phyloP scores from a whole-genome alignment of 495 filamentous ascomycete species.

The Evansstolkia leycettana region DNA sequence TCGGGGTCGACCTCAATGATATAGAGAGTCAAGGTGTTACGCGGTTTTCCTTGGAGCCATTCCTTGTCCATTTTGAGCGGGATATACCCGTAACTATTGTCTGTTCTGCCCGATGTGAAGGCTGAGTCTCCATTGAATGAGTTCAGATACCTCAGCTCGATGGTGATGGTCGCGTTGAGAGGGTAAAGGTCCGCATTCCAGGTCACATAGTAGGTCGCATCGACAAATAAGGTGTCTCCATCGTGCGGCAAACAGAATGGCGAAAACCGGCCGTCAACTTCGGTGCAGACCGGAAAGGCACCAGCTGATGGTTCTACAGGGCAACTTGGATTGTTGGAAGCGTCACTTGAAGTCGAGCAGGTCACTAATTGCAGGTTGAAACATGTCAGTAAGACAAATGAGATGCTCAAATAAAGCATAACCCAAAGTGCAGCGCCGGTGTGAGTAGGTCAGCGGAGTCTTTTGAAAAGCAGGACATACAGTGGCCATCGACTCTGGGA shows the following conservation, averaged over 20 bases:
- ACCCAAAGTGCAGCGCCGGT: too few species aligned
- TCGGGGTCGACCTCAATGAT: slow-evolving; percentile 16
- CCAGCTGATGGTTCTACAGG: slow-evolving; percentile 64
- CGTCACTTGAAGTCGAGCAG: neutral
- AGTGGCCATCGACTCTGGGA: too few species aligned
- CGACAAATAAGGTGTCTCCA: slow-evolving; percentile 20
- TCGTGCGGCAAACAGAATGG: slow-evolving; percentile 30
- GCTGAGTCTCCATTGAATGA: slow-evolving; percentile 15
- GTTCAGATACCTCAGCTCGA: slow-evolving; percentile 24
- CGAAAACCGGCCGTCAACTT: slow-evolving; percentile 8
- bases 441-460: too few species aligned
- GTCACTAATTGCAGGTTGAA: neutral
- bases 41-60: slow-evolving; percentile 21
- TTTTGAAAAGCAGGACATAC: too few species aligned
- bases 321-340: slow-evolving; percentile 49
- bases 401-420: neutral
- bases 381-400: neutral
- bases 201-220: slow-evolving; percentile 30
- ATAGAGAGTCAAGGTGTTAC: slow-evolving; percentile 18
- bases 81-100: slow-evolving; percentile 27
- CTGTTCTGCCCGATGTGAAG: slow-evolving; percentile 21
- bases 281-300: slow-evolving; percentile 22
- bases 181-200: slow-evolving; percentile 31
- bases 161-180: slow-evolving; percentile 25
- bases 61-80: slow-evolving; percentile 19